Evolutionary conservation across 1,284 basidiomycete genomes (phyloP).

Genomic region (Puccinia sorghi): DNA sequence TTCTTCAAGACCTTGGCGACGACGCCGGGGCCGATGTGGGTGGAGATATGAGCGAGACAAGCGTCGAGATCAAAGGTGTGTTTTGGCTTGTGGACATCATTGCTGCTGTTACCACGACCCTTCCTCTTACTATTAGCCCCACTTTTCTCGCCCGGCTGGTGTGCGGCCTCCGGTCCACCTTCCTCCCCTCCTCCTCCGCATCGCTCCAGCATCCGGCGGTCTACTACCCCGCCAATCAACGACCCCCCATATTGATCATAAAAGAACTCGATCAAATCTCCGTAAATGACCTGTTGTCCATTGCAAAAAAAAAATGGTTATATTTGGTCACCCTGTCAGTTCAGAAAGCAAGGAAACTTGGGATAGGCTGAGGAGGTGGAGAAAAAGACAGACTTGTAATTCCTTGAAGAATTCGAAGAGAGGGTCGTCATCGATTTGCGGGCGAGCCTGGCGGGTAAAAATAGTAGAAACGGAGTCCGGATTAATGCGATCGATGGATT

Average conservation of each 20-base stretch:
- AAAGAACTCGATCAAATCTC: slow-evolving; percentile 79
- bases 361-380: neutral
- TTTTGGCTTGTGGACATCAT: slow-evolving; percentile 1
- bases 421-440: slow-evolving; percentile 47
- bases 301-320: neutral
- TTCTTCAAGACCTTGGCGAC: slow-evolving; percentile 36
- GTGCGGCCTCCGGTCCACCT: neutral
- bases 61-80: slow-evolving; percentile 25
- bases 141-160: neutral
- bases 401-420: slow-evolving; percentile 37
- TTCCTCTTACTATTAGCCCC: neutral
- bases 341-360: neutral
- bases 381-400: slow-evolving; percentile 25
- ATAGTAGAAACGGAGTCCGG: neutral
- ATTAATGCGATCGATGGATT: slow-evolving; percentile 21
- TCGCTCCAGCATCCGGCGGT: slow-evolving; percentile 63
- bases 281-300: slow-evolving; percentile 67
- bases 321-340: neutral
- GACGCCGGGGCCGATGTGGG: slow-evolving; percentile 20
- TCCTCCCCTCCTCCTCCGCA: slow-evolving; percentile 59
- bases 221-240: slow-evolving; percentile 81
- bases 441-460: neutral
- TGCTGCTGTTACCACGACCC: neutral
- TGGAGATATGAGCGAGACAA: slow-evolving; percentile 15
- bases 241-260: slow-evolving; percentile 79